Evolutionary conservation across 1,284 basidiomycete species (phyloP).

Genomic region (Tilletia setariae): DNA sequence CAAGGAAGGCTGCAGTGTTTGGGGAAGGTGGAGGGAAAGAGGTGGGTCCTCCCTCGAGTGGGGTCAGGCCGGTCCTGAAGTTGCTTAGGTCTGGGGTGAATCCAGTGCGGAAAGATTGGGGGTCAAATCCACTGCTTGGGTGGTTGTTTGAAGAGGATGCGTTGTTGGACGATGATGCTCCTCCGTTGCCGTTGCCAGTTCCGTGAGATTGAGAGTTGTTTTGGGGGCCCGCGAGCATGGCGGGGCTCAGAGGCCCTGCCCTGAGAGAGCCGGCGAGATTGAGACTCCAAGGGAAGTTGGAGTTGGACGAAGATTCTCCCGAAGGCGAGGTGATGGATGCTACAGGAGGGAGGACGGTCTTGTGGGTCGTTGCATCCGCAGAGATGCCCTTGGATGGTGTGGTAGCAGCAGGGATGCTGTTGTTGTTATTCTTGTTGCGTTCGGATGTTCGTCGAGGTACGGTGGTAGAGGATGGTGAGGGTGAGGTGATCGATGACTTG

Average conservation of each 20-base stretch:
- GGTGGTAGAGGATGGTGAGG: background rate
- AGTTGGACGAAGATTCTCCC: slow-evolving; percentile 59
- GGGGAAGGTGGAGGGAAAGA: slow-evolving; percentile 72
- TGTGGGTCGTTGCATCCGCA: slow-evolving; percentile 24
- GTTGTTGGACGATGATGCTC: slow-evolving; percentile 18
- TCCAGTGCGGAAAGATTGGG: slow-evolving; percentile 65
- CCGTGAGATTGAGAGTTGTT: slow-evolving; percentile 39
- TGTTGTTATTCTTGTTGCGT: slow-evolving; percentile 16
- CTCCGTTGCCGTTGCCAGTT: slow-evolving; percentile 31
- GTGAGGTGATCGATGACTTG: slow-evolving; percentile 23
- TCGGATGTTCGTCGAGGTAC: slow-evolving; percentile 14
- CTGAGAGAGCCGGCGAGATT: slow-evolving; percentile 66
- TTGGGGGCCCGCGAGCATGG: slow-evolving; percentile 85
- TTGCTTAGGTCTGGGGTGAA: slow-evolving; percentile 67
- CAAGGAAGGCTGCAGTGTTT: slow-evolving; percentile 85
- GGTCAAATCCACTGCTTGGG: slow-evolving; percentile 63
- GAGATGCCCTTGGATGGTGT: slow-evolving; percentile 24
- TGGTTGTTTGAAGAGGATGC: slow-evolving; percentile 5
- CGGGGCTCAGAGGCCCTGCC: slow-evolving; percentile 84
- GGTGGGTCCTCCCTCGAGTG: slow-evolving; percentile 60
- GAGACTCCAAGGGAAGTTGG: slow-evolving; percentile 37
- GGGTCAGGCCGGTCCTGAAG: slow-evolving; percentile 60
- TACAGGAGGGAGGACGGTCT: slow-evolving; percentile 71
- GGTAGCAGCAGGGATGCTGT: slow-evolving; percentile 24
- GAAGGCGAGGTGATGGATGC: slow-evolving; percentile 80